These are phyloP conservation scores for Coprinopsis marcescibilis DNA, from an alignment of 768 basidiomycete genomes.

Conservation along the genomic window DNA sequence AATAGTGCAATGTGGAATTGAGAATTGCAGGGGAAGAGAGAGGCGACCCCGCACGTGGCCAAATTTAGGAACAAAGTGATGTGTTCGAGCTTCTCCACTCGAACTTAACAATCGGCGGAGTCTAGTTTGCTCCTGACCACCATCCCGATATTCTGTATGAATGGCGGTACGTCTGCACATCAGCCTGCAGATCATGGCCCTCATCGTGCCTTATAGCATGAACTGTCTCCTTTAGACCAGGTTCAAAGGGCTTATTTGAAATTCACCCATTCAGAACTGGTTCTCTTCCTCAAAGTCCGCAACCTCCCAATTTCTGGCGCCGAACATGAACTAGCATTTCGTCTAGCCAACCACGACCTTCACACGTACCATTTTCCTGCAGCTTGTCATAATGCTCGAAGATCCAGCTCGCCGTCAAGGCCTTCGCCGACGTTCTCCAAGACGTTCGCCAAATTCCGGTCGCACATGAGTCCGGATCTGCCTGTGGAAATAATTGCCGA, in stretches of 20 bases:
- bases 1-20: no score
- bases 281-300: conserved; percentile 70
- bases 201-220: conserved; percentile 23
- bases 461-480: conserved; percentile 46
- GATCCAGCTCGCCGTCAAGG: conserved; percentile 24
- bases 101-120: not conserved
- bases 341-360: conserved; percentile 71
- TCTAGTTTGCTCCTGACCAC: conserved; percentile 5
- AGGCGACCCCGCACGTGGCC: not conserved
- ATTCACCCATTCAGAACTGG: conserved; percentile 60
- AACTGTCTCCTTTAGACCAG: conserved; percentile 34
- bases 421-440: conserved; percentile 20
- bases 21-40: no score
- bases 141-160: conserved; percentile 8
- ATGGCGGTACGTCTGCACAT: conserved; percentile 32
- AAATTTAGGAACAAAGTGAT: not conserved
- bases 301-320: conserved; percentile 62
- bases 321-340: conserved; percentile 58
- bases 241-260: conserved; percentile 67
- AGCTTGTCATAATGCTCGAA: conserved; percentile 21
- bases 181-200: conserved; percentile 8
- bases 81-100: no score
- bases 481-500: conserved; percentile 73
- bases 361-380: conserved; percentile 62
- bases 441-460: conserved; percentile 24